Percentiles rank a stretch among this genome's conserved stretches.
Evolutionary conservation across 164 flowering plant species (phyloP).

Genomic region (Aristolochia contorta): DNA sequence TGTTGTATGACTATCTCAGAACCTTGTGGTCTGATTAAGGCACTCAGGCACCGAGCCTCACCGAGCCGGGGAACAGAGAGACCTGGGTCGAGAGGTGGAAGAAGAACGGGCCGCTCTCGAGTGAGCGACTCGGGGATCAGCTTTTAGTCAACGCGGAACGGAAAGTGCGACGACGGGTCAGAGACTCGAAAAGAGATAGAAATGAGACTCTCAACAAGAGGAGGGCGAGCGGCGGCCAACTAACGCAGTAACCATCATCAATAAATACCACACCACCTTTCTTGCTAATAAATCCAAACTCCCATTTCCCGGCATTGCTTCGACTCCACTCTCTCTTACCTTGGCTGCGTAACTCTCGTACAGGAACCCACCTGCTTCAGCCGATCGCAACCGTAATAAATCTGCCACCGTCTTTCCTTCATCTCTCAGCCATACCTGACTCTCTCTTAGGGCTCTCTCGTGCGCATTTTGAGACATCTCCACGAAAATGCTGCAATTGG

Average conservation of each 20-base stretch:
- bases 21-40: no score
- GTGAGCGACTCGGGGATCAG: no score
- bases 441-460: background rate
- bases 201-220: no score
- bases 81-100: no score
- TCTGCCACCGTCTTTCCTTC: background rate
- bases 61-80: no score
- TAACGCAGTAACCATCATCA: slow-evolving; percentile 4
- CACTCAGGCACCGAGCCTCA: no score
- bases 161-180: no score
- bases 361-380: background rate
- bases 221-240: background rate
- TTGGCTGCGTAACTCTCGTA: background rate
- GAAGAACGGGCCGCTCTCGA: no score
- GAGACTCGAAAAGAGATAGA: no score
- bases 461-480: background rate
- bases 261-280: background rate
- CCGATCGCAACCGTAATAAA: background rate
- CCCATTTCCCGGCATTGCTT: slow-evolving; percentile 2
- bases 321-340: background rate
- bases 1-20: no score
- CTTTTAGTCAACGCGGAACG: no score
- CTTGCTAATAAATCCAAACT: slow-evolving; percentile 1
- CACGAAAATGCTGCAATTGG: slow-evolving; percentile 26
- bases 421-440: no score